phyloP scores from a whole-genome alignment of 2,329 filamentous ascomycete genomes.

The Plenodomus biglobosus region DNA sequence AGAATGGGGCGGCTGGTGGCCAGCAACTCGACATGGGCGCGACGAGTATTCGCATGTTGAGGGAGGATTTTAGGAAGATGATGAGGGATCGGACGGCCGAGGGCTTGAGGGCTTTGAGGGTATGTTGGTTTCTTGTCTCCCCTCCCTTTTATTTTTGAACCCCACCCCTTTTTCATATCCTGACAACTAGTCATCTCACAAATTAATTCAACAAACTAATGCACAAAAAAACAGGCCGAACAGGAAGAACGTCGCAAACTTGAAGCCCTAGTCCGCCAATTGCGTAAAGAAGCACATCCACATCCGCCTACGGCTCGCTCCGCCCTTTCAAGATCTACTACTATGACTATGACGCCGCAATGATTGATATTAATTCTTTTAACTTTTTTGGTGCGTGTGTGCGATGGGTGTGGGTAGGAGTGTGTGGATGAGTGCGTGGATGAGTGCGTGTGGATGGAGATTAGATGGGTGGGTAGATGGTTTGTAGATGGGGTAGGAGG shows the following conservation, averaged over 20 bases:
- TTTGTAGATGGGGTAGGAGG: too few species aligned
- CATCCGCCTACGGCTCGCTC: constrained; percentile 16
- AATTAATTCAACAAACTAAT: too few species aligned
- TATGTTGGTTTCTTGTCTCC: constrained; percentile 46
- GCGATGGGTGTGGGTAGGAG: too few species aligned
- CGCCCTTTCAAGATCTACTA: neutral
- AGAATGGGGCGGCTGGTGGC: constrained; percentile 19
- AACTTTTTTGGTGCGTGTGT: too few species aligned
- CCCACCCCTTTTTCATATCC: too few species aligned
- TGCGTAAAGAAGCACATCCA: constrained; percentile 48
- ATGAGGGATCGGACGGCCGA: constrained; percentile 72
- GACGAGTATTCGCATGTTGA: constrained; percentile 68
- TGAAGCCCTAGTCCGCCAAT: constrained; percentile 62
- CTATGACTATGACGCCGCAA: neutral
- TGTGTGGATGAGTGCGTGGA: too few species aligned
- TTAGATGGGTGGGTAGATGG: too few species aligned
- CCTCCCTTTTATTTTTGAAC: neutral
- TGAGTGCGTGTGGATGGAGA: too few species aligned
- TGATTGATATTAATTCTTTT: too few species aligned
- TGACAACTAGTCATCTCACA: too few species aligned
- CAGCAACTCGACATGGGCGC: constrained; percentile 49
- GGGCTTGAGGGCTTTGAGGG: constrained; percentile 64
- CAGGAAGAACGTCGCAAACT: constrained; percentile 70
- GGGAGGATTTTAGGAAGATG: constrained; percentile 79
- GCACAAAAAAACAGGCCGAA: constrained; percentile 68